phyloP scores from a whole-genome alignment of 441 rosid genomes.

The Syzygium syzygioides region DNA sequence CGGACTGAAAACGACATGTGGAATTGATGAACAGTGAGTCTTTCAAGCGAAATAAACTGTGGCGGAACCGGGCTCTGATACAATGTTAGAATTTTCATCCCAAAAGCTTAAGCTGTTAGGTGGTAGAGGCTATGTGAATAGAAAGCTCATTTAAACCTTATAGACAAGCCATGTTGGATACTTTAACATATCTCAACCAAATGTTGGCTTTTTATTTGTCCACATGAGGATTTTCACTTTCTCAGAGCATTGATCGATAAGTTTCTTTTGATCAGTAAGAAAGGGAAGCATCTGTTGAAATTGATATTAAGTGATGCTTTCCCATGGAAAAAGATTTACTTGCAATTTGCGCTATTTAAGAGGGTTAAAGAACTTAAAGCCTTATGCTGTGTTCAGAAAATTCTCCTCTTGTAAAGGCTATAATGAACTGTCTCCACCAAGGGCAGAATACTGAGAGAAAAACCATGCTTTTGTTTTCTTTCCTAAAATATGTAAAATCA shows the following conservation, averaged over 20 bases:
- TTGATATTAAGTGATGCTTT: neutral
- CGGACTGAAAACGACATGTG: neutral
- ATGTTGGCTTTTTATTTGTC: neutral
- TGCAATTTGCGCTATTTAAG: neutral
- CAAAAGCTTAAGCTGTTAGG: neutral
- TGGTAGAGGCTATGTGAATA: neutral
- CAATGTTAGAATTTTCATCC: neutral
- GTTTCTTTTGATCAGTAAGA: neutral
- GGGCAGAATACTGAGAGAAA: neutral
- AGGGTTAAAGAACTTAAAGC: neutral
- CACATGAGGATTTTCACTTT: neutral
- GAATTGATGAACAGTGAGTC: neutral
- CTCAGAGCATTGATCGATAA: neutral
- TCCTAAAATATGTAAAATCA: neutral
- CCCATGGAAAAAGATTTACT: neutral
- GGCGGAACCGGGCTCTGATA: neutral
- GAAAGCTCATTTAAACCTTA: neutral
- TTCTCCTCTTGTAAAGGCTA: neutral
- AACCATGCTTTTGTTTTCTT: neutral
- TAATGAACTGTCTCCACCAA: neutral
- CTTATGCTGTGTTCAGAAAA: neutral
- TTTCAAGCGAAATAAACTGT: neutral
- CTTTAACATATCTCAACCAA: neutral
- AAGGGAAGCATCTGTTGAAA: neutral
- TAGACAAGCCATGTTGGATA: neutral